A percentile compares a stretch with the other conserved stretches of the same genome.
These are phyloP conservation scores for Phytophthora rubi DNA, from an alignment of 352 stramenopile species.

Conservation along the genomic window DNA sequence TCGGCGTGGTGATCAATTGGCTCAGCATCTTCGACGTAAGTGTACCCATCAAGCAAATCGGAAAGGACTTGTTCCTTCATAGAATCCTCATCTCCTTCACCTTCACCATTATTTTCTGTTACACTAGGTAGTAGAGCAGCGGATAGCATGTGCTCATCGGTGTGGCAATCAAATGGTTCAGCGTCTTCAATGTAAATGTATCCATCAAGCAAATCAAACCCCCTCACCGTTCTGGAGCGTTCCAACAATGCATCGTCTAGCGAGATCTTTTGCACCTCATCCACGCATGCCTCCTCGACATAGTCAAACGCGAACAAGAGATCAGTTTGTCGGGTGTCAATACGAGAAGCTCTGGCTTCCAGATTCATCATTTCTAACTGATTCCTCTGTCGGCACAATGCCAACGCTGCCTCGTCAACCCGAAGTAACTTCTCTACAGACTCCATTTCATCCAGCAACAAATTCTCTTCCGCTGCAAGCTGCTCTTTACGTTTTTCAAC, in stretches of 20 bases:
- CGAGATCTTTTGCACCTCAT: not conserved
- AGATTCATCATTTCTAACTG: constrained; percentile 53
- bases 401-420: constrained; percentile 47
- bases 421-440: constrained; percentile 44
- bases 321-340: constrained; percentile 15
- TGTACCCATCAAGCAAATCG: not conserved
- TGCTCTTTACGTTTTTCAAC: constrained; percentile 59
- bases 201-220: constrained; percentile 35
- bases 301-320: constrained; percentile 47
- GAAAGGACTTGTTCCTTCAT: not conserved
- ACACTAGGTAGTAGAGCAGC: not conserved
- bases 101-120: not conserved
- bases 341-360: constrained; percentile 27
- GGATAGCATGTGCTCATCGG: not conserved
- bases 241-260: not conserved
- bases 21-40: not conserved
- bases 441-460: constrained; percentile 59
- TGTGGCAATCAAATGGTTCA: constrained; percentile 9
- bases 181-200: constrained; percentile 51
- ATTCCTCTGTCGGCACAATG: constrained; percentile 54
- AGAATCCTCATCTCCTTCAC: not conserved
- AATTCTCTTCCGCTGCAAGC: constrained; percentile 48
- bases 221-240: not conserved
- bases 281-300: constrained; percentile 28
- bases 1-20: not conserved